Evolutionary conservation across 129 eudicot genomes (phyloP).

Genomic region (Mikania micrantha): DNA sequence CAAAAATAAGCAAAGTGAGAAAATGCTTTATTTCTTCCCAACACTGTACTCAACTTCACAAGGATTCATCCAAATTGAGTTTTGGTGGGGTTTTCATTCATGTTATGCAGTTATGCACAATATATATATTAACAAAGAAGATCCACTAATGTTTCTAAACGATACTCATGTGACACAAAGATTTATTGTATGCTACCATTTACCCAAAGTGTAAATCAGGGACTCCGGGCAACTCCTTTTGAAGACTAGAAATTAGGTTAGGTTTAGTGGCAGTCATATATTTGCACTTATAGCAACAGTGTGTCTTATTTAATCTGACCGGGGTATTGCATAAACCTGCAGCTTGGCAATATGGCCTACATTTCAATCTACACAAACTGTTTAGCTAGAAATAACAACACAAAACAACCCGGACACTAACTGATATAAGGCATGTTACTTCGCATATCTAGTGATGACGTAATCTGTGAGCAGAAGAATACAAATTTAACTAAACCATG

Average conservation of each 20-base stretch:
- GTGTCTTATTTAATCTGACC: not conserved
- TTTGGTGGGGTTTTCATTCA: not conserved
- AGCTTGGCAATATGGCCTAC: constrained; percentile 1
- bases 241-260: not conserved
- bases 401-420: not conserved
- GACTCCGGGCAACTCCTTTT: not conserved
- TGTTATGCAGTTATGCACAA: constrained; percentile 13
- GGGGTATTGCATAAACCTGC: not conserved
- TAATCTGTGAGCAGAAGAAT: not conserved
- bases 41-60: constrained; percentile 8
- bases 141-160: not conserved
- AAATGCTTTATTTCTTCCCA: not conserved
- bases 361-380: constrained; percentile 2
- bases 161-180: not conserved
- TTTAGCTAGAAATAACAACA: not conserved
- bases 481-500: not conserved
- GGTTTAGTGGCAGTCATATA: not conserved
- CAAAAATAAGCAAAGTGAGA: not conserved
- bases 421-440: not conserved
- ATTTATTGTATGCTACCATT: not conserved
- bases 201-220: not conserved
- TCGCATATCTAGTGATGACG: not conserved
- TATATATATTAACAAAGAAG: not conserved
- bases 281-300: not conserved
- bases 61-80: not conserved